Percentiles rank a stretch among this genome's conserved stretches.
Evolutionary conservation across 75 land plant species (phyloP).

Genomic region (Cupressus sempervirens): DNA sequence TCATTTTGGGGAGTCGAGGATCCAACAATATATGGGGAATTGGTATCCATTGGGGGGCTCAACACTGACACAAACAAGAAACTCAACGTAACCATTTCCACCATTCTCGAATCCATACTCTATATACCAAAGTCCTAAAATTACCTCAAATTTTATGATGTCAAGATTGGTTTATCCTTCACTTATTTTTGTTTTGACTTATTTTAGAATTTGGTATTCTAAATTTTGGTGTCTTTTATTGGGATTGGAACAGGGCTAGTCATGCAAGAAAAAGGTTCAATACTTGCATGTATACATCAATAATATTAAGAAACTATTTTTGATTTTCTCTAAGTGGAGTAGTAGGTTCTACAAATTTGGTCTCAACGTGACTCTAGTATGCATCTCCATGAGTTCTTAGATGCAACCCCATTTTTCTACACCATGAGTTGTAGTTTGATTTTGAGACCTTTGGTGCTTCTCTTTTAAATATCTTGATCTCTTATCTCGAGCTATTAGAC

Average conservation of each 20-base stretch:
- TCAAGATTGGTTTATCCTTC: conserved; percentile 23
- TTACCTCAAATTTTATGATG: conserved; percentile 69
- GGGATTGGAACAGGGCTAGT: conserved; percentile 9
- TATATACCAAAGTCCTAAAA: conserved; percentile 49
- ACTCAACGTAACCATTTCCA: conserved; percentile 57
- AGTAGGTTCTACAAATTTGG: no score
- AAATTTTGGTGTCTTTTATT: not conserved
- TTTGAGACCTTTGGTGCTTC: no score
- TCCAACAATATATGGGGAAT: conserved; percentile 72
- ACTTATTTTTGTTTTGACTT: not conserved
- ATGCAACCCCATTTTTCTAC: no score
- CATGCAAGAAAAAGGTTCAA: conserved; percentile 6
- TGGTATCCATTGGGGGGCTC: conserved; percentile 69
- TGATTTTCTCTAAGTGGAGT: no score
- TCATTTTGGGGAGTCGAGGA: conserved; percentile 69
- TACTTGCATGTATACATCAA: conserved; percentile 10
- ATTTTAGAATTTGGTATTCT: not conserved
- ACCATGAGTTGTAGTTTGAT: no score
- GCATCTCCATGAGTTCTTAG: no score
- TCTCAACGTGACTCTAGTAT: no score
- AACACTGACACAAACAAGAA: conserved; percentile 53
- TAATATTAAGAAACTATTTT: not conserved
- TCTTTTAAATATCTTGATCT: no score
- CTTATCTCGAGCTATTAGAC: no score
- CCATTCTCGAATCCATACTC: conserved; percentile 47